Conservation (phyloP, 106 monocot species). For the Cymbidium sinense region DNA sequence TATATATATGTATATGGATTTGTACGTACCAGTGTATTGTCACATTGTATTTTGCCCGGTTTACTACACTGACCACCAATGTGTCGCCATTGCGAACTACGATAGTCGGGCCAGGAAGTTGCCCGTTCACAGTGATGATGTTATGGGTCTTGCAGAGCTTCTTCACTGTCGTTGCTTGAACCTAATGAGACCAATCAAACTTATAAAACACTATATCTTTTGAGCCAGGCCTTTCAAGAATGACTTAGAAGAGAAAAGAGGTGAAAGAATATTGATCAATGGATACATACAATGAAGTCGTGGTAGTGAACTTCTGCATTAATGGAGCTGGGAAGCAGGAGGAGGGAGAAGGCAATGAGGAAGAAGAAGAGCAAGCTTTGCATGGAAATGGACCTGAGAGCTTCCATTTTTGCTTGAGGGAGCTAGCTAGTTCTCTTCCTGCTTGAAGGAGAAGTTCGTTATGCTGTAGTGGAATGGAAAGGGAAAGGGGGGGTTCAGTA, state of each 20-base stretch:
- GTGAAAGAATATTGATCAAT: neutral
- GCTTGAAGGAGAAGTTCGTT: neutral
- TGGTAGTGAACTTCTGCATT: slow-evolving; percentile 23
- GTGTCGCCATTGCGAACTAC: slow-evolving; percentile 50
- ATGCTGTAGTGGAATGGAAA: neutral
- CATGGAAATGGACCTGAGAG: neutral
- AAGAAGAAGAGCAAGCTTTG: neutral
- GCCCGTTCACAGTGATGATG: slow-evolving; percentile 64
- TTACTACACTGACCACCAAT: slow-evolving; percentile 52
- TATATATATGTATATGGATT: neutral
- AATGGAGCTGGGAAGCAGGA: slow-evolving; percentile 1
- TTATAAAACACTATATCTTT: neutral
- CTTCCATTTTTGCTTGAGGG: neutral
- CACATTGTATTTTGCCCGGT: slow-evolving; percentile 47
- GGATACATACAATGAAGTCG: slow-evolving; percentile 18
- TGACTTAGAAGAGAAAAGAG: neutral
- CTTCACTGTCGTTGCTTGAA: slow-evolving; percentile 56
- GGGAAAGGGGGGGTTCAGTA: neutral
- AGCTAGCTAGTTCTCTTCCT: neutral
- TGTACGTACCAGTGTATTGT: slow-evolving; percentile 66
- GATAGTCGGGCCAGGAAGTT: slow-evolving; percentile 59
- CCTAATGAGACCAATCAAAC: slow-evolving; percentile 6
- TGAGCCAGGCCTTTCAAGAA: too few relatives aligned
- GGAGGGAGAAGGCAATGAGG: slow-evolving; percentile 2
- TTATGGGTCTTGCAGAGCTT: slow-evolving; percentile 63